Percentiles rank a stretch among this genome's conserved stretches.
Evolutionary conservation across 2,329 filamentous ascomycete genomes (phyloP).

Genomic region (Claviceps quebecensis): DNA sequence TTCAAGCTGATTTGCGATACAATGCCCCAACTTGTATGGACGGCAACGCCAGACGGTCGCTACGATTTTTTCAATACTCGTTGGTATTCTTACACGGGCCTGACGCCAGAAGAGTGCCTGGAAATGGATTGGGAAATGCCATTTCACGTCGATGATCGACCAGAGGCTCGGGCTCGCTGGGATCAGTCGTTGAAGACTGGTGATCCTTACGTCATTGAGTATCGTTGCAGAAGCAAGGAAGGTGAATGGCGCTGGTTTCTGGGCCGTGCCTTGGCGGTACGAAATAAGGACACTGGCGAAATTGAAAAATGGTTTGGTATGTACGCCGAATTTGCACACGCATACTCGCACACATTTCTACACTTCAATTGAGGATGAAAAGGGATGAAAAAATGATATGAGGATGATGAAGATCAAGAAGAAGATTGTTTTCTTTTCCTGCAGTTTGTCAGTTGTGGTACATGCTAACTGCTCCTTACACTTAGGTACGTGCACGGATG

Average conservation of each 20-base stretch:
- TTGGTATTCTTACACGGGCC: conserved; percentile 71
- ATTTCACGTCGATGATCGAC: conserved; percentile 58
- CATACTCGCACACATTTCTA: too few relatives aligned
- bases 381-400: neutral
- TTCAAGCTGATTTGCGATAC: conserved; percentile 66
- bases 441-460: neutral
- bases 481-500: conserved; percentile 56
- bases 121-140: conserved; percentile 48
- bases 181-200: conserved; percentile 49
- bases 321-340: conserved; percentile 3
- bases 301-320: conserved; percentile 67
- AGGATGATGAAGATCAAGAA: too few relatives aligned
- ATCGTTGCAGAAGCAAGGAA: conserved; percentile 50
- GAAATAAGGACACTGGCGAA: conserved; percentile 47
- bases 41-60: conserved; percentile 48
- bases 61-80: conserved; percentile 62
- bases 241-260: conserved; percentile 72
- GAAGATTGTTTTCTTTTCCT: too few relatives aligned
- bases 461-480: neutral
- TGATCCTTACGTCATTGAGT: conserved; percentile 55
- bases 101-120: conserved; percentile 46
- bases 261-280: conserved; percentile 54
- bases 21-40: conserved; percentile 63
- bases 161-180: conserved; percentile 43
- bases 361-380: too few relatives aligned